Base-by-base conservation (phyloP, 2,329 filamentous ascomycete genomes). In the Fusarium brevicatenulatum region DNA sequence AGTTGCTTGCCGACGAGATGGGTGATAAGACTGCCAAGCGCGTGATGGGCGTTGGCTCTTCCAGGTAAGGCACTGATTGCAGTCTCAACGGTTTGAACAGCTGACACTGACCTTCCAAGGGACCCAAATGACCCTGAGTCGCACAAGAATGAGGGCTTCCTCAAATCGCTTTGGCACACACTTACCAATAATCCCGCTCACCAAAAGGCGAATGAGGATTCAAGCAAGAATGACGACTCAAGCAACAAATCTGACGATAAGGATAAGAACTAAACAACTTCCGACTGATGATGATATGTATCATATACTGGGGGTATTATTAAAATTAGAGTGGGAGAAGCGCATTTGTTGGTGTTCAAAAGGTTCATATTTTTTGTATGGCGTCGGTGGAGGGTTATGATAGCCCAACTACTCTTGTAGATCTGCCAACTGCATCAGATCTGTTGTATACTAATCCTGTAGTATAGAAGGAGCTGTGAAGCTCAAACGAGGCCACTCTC, bases 1-100 rank as follows among this genome's bases (percentile, higher is more conserved):
- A 99, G 85, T 95, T 98, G 90, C 89, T 99, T 73, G 96, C 96
- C 11, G 95, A 99, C 78, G 96, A 99, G 85, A 92, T 99, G 91
- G 92, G 90, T 43, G 96, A 99, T 83, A 95, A 95, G 85, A 94
- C 90, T 34, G 96, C 96, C 39, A 96, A 94, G 85, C 89, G 96
- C 50, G 90, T 97, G 63, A 98, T 99, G 95, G 95, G 97, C 79
- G 85, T 97, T 63, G 80, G 79, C 36, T 81, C 81, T 57, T 77
- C 77, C 44, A 79, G 76, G 81, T 82, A 75, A 81, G 77, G 53
- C 50, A 37, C 25, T 54, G 19, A 42, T 23, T 66, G 32, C 36
- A 40, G 50, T 36, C 39, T 49, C 21, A 10, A 44, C 40, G 30
- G 30, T 37, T 30, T 37, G 28, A 39, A 37, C 25, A 43, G 40